Evolutionary conservation across 257 asterid species (phyloP).

Genomic region (Solanum lignicaule): DNA sequence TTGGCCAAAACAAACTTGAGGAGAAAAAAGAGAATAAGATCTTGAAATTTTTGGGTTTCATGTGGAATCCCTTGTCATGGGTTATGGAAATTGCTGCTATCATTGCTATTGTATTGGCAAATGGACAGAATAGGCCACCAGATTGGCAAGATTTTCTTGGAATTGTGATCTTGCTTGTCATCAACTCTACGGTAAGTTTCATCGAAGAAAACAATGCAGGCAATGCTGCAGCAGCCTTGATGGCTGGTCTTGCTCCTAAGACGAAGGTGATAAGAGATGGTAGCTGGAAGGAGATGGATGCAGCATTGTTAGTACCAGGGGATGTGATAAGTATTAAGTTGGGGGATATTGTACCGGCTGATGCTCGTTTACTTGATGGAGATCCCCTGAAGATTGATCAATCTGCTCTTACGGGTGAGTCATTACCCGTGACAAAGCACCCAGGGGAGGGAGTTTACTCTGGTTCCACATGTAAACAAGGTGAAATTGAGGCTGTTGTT

Average conservation of each 20-base stretch:
- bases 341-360: constrained; percentile 80
- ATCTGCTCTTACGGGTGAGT: constrained; percentile 50
- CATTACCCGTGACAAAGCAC: constrained; percentile 41
- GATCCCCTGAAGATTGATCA: constrained; percentile 75
- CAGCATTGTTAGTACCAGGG: constrained; percentile 63
- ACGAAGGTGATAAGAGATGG: constrained; percentile 60
- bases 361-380: constrained; percentile 63
- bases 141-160: constrained; percentile 59
- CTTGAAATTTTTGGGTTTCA: constrained; percentile 61
- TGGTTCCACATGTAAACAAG: constrained; percentile 53
- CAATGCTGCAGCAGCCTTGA: constrained; percentile 68
- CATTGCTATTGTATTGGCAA: constrained; percentile 54
- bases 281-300: constrained; percentile 59
- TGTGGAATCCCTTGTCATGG: constrained; percentile 85
- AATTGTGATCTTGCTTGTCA: constrained; percentile 33
- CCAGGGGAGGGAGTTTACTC: constrained; percentile 41
- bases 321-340: constrained; percentile 56
- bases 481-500: constrained; percentile 51
- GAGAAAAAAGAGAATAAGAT: constrained; percentile 71
- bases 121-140: constrained; percentile 44
- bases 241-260: constrained; percentile 75
- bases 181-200: constrained; percentile 64
- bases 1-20: constrained; percentile 86
- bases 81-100: constrained; percentile 78
- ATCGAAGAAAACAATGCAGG: constrained; percentile 71